phyloP scores from a whole-genome alignment of 371 early-diverging fungal species.

The Dentiscutata heterogama region DNA sequence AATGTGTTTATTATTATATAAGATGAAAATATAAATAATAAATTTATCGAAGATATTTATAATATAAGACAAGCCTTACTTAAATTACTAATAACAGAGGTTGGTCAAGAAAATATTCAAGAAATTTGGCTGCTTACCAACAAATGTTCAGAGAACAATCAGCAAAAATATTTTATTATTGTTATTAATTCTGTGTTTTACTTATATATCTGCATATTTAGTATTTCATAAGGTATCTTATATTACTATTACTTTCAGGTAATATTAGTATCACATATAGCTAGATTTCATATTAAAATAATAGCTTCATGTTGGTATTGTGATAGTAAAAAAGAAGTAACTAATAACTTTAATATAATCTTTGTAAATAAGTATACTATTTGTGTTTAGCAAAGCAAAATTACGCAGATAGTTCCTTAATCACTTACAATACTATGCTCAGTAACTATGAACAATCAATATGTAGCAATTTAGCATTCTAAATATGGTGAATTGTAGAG shows the following conservation, averaged over 20 bases:
- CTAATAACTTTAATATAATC: not conserved
- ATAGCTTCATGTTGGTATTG: not conserved
- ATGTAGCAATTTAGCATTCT: not conserved
- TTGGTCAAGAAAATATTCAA: constrained; percentile 20
- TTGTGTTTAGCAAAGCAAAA: too few relatives aligned
- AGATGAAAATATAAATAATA: not conserved
- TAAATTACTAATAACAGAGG: not conserved
- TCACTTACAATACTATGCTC: not conserved
- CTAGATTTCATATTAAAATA: constrained; percentile 11
- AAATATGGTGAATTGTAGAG: not conserved
- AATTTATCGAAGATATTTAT: constrained; percentile 16
- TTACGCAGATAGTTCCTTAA: not conserved
- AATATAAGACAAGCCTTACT: not conserved
- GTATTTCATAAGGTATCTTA: not conserved
- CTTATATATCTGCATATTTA: not conserved
- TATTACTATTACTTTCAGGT: constrained; percentile 3
- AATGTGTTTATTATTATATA: too few relatives aligned
- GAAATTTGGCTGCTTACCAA: not conserved
- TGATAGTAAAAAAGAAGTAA: not conserved
- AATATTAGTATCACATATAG: not conserved
- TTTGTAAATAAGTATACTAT: not conserved
- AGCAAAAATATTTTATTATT: not conserved
- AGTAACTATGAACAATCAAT: not conserved
- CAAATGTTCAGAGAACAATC: not conserved
- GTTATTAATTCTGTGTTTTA: constrained; percentile 19